phyloP scores from a whole-genome alignment of 2,329 filamentous ascomycete genomes.

The Thelonectria rubi region DNA sequence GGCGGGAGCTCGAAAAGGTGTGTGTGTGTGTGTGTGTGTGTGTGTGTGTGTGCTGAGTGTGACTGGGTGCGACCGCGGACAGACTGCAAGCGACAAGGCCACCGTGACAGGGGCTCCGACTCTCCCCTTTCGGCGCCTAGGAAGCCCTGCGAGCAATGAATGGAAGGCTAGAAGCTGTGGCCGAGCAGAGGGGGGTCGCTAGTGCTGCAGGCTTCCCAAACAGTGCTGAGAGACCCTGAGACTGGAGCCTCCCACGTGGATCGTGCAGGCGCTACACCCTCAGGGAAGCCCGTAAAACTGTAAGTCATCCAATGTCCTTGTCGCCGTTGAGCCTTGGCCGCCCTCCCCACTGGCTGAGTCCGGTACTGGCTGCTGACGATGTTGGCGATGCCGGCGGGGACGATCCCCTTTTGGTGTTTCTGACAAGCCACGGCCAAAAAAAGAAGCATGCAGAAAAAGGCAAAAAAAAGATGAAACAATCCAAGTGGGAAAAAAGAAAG shows the following conservation, averaged over 20 bases:
- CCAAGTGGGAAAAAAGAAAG: background rate
- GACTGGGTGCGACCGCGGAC: slow-evolving; percentile 12
- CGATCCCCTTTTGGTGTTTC: slow-evolving; percentile 6
- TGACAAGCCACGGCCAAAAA: slow-evolving; percentile 9
- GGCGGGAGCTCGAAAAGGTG: background rate
- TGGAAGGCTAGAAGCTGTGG: slow-evolving; percentile 20
- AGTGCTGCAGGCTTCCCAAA: slow-evolving; percentile 43
- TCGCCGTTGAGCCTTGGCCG: slow-evolving; percentile 24
- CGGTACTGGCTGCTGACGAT: slow-evolving; percentile 29
- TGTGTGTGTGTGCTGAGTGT: background rate
- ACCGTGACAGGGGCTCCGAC: slow-evolving; percentile 3
- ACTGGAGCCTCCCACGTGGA: slow-evolving; percentile 45
- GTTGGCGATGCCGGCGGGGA: slow-evolving; percentile 5
- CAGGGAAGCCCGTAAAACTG: slow-evolving; percentile 36
- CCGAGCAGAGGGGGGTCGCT: slow-evolving; percentile 29
- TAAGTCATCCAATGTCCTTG: slow-evolving; percentile 38
- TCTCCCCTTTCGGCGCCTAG: slow-evolving; percentile 15
- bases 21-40: slow-evolving; percentile 6
- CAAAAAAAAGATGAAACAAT: background rate
- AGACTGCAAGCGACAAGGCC: background rate
- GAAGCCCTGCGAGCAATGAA: slow-evolving; percentile 19
- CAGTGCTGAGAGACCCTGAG: slow-evolving; percentile 28
- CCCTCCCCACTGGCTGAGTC: slow-evolving; percentile 27
- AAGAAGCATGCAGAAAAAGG: background rate
- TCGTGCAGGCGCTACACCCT: slow-evolving; percentile 43